phyloP scores from a whole-genome alignment of 164 flowering plant species.

The Piper longum region DNA sequence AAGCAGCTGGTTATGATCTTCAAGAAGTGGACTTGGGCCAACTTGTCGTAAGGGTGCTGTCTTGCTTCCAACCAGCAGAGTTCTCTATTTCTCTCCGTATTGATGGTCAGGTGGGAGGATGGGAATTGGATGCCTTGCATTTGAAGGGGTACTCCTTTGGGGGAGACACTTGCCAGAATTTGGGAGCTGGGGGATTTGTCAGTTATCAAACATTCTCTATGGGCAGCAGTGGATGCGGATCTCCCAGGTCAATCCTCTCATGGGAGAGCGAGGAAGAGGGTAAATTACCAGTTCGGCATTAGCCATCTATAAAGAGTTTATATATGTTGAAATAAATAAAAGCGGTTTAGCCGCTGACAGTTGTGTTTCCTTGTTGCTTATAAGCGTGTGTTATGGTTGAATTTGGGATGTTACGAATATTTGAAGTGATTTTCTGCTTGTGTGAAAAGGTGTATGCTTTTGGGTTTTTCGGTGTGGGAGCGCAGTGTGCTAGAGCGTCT shows the following conservation, averaged over 20 bases:
- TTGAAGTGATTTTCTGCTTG: no score
- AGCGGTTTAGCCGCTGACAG: no score
- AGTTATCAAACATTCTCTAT: conserved; percentile 29
- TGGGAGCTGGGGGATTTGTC: conserved; percentile 29
- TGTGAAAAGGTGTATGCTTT: no score
- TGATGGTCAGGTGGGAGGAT: conserved; percentile 6
- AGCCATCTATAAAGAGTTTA: no score
- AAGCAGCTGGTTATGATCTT: conserved; percentile 50
- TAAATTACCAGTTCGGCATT: no score
- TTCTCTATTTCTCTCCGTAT: conserved; percentile 59
- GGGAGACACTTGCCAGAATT: conserved; percentile 17
- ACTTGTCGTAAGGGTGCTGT: conserved; percentile 53
- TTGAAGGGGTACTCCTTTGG: conserved; percentile 30
- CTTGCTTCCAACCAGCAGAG: conserved; percentile 52
- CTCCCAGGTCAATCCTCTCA: conserved; percentile 43
- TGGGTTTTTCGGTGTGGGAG: no score
- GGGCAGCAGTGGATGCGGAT: conserved; percentile 8
- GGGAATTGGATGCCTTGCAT: conserved; percentile 10
- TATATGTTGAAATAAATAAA: no score
- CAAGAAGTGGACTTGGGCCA: conserved; percentile 19
- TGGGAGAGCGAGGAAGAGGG: conserved; percentile 32
- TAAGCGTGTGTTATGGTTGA: no score
- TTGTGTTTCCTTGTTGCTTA: no score
- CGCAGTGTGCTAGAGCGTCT: no score
- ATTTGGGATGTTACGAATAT: no score